phyloP scores from a whole-genome alignment of 2,329 filamentous ascomycete species.

The Geoglossum cookeanum region DNA sequence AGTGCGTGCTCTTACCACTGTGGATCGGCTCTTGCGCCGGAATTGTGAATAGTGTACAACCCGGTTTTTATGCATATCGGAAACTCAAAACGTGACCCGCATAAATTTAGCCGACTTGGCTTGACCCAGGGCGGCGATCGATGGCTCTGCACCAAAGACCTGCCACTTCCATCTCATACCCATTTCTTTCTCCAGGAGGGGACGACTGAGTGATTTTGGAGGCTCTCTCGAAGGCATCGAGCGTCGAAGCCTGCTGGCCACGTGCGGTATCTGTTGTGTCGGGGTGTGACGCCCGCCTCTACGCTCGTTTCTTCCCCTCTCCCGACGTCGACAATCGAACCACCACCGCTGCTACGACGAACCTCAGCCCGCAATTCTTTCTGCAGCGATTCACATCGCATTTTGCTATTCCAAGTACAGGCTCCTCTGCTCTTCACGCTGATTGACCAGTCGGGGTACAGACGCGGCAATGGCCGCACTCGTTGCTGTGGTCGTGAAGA shows the following conservation, averaged over 20 bases:
- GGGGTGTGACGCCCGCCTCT: background rate
- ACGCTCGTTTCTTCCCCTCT: slow-evolving; percentile 3
- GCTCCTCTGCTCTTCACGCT: background rate
- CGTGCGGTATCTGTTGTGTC: background rate
- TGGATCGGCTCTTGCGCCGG: too few relatives aligned
- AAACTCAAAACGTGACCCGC: slow-evolving; percentile 1
- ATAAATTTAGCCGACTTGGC: background rate
- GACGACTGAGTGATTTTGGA: background rate
- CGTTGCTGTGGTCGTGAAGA: background rate
- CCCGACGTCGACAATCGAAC: background rate
- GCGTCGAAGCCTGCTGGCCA: background rate
- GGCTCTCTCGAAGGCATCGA: background rate
- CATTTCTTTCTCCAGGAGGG: background rate
- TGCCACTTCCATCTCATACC: background rate
- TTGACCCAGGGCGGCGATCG: background rate
- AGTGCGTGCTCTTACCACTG: too few relatives aligned
- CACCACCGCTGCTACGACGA: background rate
- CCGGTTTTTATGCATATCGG: background rate
- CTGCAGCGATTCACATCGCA: background rate
- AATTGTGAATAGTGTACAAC: background rate
- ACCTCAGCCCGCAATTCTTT: background rate
- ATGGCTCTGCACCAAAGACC: background rate
- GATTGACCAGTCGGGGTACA: background rate
- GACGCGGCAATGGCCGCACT: background rate
- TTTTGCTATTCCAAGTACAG: background rate